Evolutionary conservation across 83 land plant genomes (phyloP).

Genomic region (Picea abies): DNA sequence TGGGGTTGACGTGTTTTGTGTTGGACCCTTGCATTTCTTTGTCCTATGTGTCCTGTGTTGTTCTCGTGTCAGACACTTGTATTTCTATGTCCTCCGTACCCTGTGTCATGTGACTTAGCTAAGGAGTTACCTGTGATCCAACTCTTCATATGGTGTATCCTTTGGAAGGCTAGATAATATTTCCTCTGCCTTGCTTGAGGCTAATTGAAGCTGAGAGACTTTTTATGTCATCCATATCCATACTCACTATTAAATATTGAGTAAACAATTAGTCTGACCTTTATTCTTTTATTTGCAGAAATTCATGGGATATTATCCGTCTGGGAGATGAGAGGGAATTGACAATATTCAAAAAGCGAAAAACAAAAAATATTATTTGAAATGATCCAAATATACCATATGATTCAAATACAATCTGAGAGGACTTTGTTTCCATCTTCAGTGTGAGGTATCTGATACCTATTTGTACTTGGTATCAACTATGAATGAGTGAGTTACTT

Average conservation of each 20-base stretch:
- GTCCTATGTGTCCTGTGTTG: too few species aligned
- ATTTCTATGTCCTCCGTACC: too few species aligned
- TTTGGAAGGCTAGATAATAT: slow-evolving; percentile 30
- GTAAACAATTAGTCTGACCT: too few species aligned
- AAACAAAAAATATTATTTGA: slow-evolving; percentile 2
- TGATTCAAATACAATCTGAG: neutral
- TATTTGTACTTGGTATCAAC: too few species aligned
- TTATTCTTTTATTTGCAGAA: too few species aligned
- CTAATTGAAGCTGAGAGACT: slow-evolving; percentile 31
- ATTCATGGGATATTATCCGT: neutral
- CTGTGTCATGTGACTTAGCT: too few species aligned
- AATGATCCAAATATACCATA: neutral
- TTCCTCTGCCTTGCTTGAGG: slow-evolving; percentile 37
- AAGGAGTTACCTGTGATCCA: slow-evolving; percentile 20
- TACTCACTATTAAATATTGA: too few species aligned
- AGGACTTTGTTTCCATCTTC: neutral
- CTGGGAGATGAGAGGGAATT: neutral
- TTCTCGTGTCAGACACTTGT: too few species aligned
- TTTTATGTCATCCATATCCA: slow-evolving; percentile 21
- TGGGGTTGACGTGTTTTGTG: too few species aligned
- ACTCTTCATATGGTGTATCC: slow-evolving; percentile 25
- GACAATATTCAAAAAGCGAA: neutral
- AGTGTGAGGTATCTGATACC: too few species aligned
- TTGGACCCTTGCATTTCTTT: too few species aligned
- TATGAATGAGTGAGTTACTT: too few species aligned